Conservation (phyloP, 2,329 filamentous ascomycete genomes). For the Didymella pomorum region DNA sequence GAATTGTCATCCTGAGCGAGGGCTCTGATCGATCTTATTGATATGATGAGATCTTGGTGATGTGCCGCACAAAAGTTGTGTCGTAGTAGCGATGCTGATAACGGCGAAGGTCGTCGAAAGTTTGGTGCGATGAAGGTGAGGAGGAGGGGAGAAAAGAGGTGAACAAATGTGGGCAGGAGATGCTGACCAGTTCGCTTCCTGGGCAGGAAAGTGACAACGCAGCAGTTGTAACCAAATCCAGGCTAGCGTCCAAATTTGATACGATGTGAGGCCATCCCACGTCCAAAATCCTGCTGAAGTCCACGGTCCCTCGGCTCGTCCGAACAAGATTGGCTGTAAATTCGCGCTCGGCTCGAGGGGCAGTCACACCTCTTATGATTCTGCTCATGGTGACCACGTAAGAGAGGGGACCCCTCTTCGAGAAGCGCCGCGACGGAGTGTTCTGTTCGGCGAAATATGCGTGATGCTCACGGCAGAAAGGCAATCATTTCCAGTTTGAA, state of each 20-base stretch:
- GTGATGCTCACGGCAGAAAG: conserved; percentile 27
- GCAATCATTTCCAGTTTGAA: conserved; percentile 28
- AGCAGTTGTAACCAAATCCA: conserved; percentile 46
- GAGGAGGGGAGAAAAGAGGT: conserved; percentile 38
- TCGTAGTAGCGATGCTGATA: conserved; percentile 17
- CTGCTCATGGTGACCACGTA: conserved; percentile 34
- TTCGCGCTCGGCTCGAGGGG: conserved; percentile 35
- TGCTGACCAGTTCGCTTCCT: conserved; percentile 43
- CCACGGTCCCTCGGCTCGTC: conserved; percentile 35
- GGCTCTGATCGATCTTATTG: conserved; percentile 43
- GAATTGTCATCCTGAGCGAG: conserved; percentile 55
- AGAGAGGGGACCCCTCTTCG: conserved; percentile 29
- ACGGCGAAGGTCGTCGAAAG: conserved; percentile 30
- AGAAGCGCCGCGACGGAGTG: conserved; percentile 30
- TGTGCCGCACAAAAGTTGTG: conserved; percentile 19
- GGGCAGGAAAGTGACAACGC: conserved; percentile 47
- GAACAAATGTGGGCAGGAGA: conserved; percentile 43
- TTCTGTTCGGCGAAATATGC: conserved; percentile 38
- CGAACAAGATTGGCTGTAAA: conserved; percentile 46
- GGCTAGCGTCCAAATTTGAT: conserved; percentile 22
- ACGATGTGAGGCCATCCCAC: conserved; percentile 27
- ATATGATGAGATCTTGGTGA: conserved; percentile 3
- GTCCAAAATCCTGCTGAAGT: conserved; percentile 35
- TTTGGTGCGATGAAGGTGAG: conserved; percentile 33
- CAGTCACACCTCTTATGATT: conserved; percentile 47